These are phyloP conservation scores for Phialophora verrucosa DNA, from an alignment of 2,329 filamentous ascomycete species.

Conservation along the genomic window DNA sequence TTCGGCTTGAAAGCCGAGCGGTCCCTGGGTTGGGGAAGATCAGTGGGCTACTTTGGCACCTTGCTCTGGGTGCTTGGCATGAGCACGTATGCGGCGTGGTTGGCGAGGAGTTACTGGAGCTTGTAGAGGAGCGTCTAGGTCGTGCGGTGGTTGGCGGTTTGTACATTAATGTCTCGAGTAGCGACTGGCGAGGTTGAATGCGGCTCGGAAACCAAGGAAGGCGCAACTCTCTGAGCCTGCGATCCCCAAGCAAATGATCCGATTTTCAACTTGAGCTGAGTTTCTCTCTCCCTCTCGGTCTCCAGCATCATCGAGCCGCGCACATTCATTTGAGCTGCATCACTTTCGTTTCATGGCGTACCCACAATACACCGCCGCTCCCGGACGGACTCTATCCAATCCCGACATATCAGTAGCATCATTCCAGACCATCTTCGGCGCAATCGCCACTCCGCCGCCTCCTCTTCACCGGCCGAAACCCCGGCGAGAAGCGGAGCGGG, in stretches of 20 bases:
- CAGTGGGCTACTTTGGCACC: constrained; percentile 40
- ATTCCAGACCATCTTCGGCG: constrained; percentile 17
- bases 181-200: neutral
- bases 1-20: constrained; percentile 45
- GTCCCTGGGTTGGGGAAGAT: constrained; percentile 39
- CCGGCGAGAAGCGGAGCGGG: neutral
- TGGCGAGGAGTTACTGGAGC: constrained; percentile 45
- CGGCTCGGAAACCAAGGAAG: neutral
- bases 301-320: neutral
- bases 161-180: neutral
- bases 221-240: neutral
- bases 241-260: neutral
- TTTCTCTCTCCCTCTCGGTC: neutral
- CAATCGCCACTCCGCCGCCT: constrained; percentile 7
- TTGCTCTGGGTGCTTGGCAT: constrained; percentile 40
- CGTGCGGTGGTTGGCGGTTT: no score
- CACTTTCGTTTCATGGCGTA: constrained; percentile 26
- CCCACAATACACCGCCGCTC: constrained; percentile 24
- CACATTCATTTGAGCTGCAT: constrained; percentile 7
- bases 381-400: constrained; percentile 16
- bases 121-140: constrained; percentile 31
- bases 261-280: neutral
- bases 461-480: neutral
- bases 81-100: constrained; percentile 40
- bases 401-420: constrained; percentile 21